Evolutionary conservation across 1,284 basidiomycete genomes (phyloP), one percentile per base, ranked within the genome.

Genomic region (Rhodofomes roseus): DNA sequence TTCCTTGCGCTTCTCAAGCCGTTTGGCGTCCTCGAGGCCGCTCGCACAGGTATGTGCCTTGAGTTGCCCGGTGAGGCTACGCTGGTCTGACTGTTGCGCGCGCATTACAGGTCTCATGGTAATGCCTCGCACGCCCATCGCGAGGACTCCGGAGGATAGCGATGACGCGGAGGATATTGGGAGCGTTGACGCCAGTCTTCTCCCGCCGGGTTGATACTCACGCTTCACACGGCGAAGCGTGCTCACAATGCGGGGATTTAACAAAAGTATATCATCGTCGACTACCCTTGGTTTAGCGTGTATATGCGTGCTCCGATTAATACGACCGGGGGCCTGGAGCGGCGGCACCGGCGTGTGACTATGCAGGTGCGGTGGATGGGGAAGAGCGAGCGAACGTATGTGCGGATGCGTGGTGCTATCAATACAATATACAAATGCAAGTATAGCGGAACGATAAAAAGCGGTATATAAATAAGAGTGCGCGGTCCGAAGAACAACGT

Each of bases 1-100:
- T 98, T 99, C 81, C 79, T 99, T 68, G 89, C 86, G 66, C 79
- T 99, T 51, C 80, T 99, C 65, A 89, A 95, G 72, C 96, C 96
- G 5, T 99, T 96, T 71, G 97, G 97, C 50, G 86, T 99, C 58
- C 81, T 99, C 56, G 96, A 98, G 78, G 70, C 70, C 36, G 71
- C 71, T 22, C 68, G 71, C 56, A 95, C 94, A 46, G 96, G 95
- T 94, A 65, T 62, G 84, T 79, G 34, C 53, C 23, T 34, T 25
- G 44, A 25, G 48, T 36, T 5, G 63, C n/a, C 34, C 3, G 39
- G 9, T 5, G 41, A 34, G 31, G 31, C 4, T 8, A 50, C 27
- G 25, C 18, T 44, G 12, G 54, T 62, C 48, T 59, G 36, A 54
- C 18, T 20, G 40, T 16, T 50, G 39, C 62, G 27, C 22, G 22